Base-by-base conservation (phyloP, 768 basidiomycete genomes). In the Tulasnella sp. region DNA sequence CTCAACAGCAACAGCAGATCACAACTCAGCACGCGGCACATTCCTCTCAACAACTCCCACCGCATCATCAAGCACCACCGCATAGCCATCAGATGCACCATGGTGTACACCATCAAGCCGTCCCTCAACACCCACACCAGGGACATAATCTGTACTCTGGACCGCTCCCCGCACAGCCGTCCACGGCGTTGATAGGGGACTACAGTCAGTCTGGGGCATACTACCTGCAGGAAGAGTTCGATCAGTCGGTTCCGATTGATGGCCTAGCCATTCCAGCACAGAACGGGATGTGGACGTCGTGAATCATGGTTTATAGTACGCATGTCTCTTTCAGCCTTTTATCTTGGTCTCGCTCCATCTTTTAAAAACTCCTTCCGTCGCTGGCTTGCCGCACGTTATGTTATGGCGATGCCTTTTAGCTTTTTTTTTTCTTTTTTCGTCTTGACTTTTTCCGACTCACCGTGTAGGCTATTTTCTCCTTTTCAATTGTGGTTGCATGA, bases 181-280 rank as follows among this genome's bases (percentile, higher is more conserved):
- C 27, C 7, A 38, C 15, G 34, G 15, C 34, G n/a, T 29, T 59
- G 34, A 44, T 30, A 24, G 57, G 44, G 29, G 59, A 60, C 24
- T 60, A 60, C 51, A 38, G 34, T n/a, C n/a, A n/a, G n/a, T n/a
- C n/a, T n/a, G n/a, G n/a, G n/a, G n/a, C n/a, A n/a, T n/a, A n/a
- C n/a, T n/a, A n/a, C n/a, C 50, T 60, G 9, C 51, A 51, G 41
- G 59, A 60, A 34, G 59, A 60, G 59, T 60, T 42, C 25, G 59
- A 60, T 25, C 31, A 50, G 27, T 31, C 31, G 63, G 63, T 19
- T 62, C 62, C 27, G 45, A 60, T 58, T 27, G 57, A 44, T 48
- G 22, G 34, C 34, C 5, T 38, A 15, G 34, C 34, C 34, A 15
- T 45, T 51, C 29, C 25, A 34, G 41, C 50, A 55, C 46, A 25